Evolutionary conservation across 2,329 filamentous ascomycete genomes (phyloP).

Genomic region (Xenoacremonium recifei): DNA sequence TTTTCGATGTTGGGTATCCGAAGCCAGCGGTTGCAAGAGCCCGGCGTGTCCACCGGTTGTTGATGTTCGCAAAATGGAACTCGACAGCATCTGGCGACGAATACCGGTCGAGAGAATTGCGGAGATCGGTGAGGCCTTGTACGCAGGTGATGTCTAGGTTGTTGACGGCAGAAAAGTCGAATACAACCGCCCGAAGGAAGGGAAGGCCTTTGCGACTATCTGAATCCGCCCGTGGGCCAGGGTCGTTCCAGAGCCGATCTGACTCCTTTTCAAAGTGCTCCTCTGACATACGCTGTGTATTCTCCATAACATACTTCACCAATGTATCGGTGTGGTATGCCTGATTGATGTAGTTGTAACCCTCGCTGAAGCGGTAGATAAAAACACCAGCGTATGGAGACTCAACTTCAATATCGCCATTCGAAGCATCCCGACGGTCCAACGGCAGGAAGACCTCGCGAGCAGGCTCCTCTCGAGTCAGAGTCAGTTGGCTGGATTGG

Average conservation of each 20-base stretch:
- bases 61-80: constrained; percentile 54
- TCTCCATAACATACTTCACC: constrained; percentile 36
- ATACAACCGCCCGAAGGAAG: constrained; percentile 50
- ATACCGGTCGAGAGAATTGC: constrained; percentile 53
- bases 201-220: constrained; percentile 36
- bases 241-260: constrained; percentile 57
- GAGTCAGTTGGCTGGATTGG: background rate
- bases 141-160: constrained; percentile 57
- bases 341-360: constrained; percentile 53
- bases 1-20: constrained; percentile 39
- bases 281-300: constrained; percentile 39
- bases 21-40: constrained; percentile 57
- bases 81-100: constrained; percentile 46
- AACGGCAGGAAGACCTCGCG: constrained; percentile 42
- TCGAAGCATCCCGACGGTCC: constrained; percentile 41
- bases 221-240: constrained; percentile 33
- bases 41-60: constrained; percentile 56
- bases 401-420: constrained; percentile 41
- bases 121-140: constrained; percentile 55
- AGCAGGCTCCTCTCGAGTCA: constrained; percentile 3
- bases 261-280: constrained; percentile 34
- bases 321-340: constrained; percentile 46
- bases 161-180: constrained; percentile 58
- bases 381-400: constrained; percentile 49
- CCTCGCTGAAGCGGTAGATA: constrained; percentile 51